Evolutionary conservation across 306 rosid species (phyloP), one percentile per base, ranked within the genome.

Genomic region (Castanopsis chinensis): DNA sequence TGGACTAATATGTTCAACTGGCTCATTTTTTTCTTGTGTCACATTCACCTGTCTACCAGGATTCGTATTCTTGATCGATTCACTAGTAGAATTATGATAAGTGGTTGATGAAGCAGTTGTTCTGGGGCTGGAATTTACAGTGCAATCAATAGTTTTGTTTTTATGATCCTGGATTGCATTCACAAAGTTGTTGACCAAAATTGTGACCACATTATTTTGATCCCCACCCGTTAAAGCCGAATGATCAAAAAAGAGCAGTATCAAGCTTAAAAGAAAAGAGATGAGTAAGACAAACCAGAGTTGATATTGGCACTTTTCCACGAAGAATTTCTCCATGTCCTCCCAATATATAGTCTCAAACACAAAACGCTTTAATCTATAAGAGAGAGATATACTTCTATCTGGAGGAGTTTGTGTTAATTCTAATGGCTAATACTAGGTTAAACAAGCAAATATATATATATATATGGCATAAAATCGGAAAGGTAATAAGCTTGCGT

Each of bases 231-330:
- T 73, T 18, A 73, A 5, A 76, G 79, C 20, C 33, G 78, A 27
- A 80, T 73, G 78, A 69, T 86, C 77, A 49, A 81, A 82, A n/a
- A 85, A 71, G 59, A 88, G 53, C 68, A 88, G 41, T 23, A 80
- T 27, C 5, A 81, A 53, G 72, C 72, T 80, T 3, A 76, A 54
- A 15, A 83, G 3, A 71, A 83, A 72, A 55, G 74, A 72, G 10
- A 69, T 54, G 35, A 82, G 73, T 17, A 84, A 76, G 71, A 86
- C 86, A 76, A 83, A 89, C 90, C 91, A 75, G 69, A 86, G 43
- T 59, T 67, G 83, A 63, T 64, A 76, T 28, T 8, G 80, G 84
- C 56, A 63, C 67, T 78, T 88, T 64, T 19, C 51, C 71, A 71
- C 71, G 0, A 32, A 28, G 12, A 52, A 7, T 74, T 60, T 83